These are phyloP conservation scores for Termitomyces sp. DNA, from an alignment of 768 basidiomycete species.

Conservation along the genomic window DNA sequence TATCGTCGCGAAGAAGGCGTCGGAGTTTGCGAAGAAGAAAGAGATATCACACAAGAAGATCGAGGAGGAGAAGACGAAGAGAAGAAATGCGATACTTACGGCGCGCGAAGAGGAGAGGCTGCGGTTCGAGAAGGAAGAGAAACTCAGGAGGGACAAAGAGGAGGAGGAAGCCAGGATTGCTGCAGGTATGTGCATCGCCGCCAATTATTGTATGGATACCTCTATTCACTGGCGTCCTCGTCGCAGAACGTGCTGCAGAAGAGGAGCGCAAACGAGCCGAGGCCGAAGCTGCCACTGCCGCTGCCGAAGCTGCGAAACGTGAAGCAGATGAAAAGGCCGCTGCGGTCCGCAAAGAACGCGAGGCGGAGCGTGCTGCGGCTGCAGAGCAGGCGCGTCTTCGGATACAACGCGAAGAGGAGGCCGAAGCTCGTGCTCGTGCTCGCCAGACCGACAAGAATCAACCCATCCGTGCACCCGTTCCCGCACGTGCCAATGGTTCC, in stretches of 20 bases:
- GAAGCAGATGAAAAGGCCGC: slow-evolving; percentile 55
- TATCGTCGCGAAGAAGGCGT: slow-evolving; percentile 51
- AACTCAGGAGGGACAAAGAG: slow-evolving; percentile 38
- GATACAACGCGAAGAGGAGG: slow-evolving; percentile 66
- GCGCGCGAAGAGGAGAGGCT: slow-evolving; percentile 53
- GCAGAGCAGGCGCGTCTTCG: slow-evolving; percentile 53
- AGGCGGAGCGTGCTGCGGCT: slow-evolving; percentile 43
- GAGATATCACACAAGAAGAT: slow-evolving; percentile 62
- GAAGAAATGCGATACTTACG: slow-evolving; percentile 49
- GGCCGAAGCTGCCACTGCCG: slow-evolving; percentile 42
- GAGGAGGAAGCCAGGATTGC: slow-evolving; percentile 43
- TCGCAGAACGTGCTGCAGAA: slow-evolving; percentile 46
- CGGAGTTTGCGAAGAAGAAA: slow-evolving; percentile 58
- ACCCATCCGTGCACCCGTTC: slow-evolving; percentile 20
- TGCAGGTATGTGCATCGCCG: slow-evolving; percentile 39
- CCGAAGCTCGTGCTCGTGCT: slow-evolving; percentile 37
- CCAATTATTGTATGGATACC: not conserved
- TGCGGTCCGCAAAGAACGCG: slow-evolving; percentile 46
- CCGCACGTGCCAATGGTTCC: slow-evolving; percentile 20
- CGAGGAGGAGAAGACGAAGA: slow-evolving; percentile 79
- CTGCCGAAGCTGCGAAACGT: slow-evolving; percentile 48
- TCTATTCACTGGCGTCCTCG: not conserved
- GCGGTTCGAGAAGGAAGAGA: slow-evolving; percentile 34
- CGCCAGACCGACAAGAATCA: slow-evolving; percentile 34
- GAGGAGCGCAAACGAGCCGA: slow-evolving; percentile 44